Conservation (phyloP, 2,329 filamentous ascomycete species). For the Raffaelea arxii region DNA sequence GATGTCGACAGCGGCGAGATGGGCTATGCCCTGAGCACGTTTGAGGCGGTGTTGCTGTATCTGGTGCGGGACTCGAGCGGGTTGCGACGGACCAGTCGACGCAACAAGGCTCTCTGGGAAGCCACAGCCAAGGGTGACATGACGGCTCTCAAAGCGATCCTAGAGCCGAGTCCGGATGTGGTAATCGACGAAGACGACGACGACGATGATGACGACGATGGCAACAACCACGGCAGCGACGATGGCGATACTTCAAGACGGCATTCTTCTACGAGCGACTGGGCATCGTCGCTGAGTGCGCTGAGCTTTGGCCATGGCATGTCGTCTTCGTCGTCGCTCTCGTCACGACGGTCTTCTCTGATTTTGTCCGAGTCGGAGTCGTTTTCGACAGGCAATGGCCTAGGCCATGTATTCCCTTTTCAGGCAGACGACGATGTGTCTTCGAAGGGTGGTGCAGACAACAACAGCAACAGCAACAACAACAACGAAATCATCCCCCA, state of each 20-base stretch:
- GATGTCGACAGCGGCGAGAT: slow-evolving; percentile 95
- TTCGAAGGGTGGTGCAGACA: neutral
- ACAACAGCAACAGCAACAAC: neutral
- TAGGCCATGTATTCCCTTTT: slow-evolving; percentile 89
- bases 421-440: slow-evolving; percentile 30
- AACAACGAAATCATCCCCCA: slow-evolving; percentile 18
- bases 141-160: slow-evolving; percentile 62
- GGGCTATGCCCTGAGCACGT: slow-evolving; percentile 90
- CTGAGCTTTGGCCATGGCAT: slow-evolving; percentile 37
- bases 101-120: slow-evolving; percentile 83
- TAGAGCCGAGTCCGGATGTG: slow-evolving; percentile 57
- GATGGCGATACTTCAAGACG: no score
- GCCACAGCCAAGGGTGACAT: slow-evolving; percentile 71
- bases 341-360: slow-evolving; percentile 32
- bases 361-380: slow-evolving; percentile 33
- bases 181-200: slow-evolving; percentile 29
- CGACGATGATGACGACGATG: slow-evolving; percentile 10
- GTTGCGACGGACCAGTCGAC: slow-evolving; percentile 71
- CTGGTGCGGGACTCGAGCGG: slow-evolving; percentile 73
- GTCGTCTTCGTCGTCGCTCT: slow-evolving; percentile 13
- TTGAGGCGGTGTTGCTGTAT: slow-evolving; percentile 89
- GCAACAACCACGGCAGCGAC: slow-evolving; percentile 1
- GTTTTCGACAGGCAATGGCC: slow-evolving; percentile 45
- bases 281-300: slow-evolving; percentile 30
- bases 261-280: slow-evolving; percentile 28